A percentile compares a stretch with the other conserved stretches of the same genome.
phyloP scores from a whole-genome alignment of 257 asterid species.

The Solanum pinnatisectum region DNA sequence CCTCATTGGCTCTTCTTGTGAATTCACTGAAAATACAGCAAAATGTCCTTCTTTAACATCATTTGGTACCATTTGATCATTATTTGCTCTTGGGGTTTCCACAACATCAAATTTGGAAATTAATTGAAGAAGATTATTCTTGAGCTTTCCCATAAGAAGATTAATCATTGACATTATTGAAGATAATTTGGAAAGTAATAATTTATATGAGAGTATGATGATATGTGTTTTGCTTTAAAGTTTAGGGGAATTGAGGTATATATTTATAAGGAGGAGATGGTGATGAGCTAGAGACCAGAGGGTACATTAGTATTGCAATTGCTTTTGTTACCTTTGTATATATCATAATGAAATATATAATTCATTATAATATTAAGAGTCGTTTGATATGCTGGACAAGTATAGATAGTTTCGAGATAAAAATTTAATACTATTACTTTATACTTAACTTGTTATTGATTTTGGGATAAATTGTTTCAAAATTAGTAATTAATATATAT shows the following conservation, averaged over 20 bases:
- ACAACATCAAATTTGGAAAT: background rate
- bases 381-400: background rate
- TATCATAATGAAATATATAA: no score
- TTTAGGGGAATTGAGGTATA: background rate
- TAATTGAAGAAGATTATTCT: background rate
- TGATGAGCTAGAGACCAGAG: background rate
- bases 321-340: background rate
- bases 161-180: background rate
- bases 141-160: background rate
- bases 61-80: background rate
- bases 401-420: background rate
- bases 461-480: no score
- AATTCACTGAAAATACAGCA: background rate
- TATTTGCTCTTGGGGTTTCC: background rate
- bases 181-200: background rate
- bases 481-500: no score
- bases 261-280: background rate
- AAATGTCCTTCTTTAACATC: background rate
- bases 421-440: no score
- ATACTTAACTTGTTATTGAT: no score
- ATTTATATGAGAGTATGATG: no score
- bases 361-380: background rate
- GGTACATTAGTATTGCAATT: background rate
- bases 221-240: background rate
- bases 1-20: conserved; percentile 6